These are phyloP conservation scores for Hanseniaspora guilliermondii DNA, from an alignment of 805 yeast genomes.

Conservation along the genomic window DNA sequence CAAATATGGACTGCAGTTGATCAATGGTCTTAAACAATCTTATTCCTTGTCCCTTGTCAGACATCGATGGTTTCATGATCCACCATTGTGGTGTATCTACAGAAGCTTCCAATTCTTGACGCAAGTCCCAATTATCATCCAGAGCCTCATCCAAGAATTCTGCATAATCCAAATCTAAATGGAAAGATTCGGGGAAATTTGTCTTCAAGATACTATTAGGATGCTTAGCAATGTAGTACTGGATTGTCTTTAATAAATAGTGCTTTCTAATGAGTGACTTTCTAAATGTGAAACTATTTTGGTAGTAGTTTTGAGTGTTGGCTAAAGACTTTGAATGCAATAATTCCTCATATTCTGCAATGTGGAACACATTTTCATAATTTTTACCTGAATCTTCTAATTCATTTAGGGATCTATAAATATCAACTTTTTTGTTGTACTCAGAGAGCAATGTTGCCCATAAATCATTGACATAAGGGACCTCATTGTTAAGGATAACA, in stretches of 20 bases:
- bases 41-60: constrained; percentile 94
- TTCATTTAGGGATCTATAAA: constrained; percentile 23
- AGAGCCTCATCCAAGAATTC: constrained; percentile 88
- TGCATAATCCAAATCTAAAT: constrained; percentile 84
- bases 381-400: background rate
- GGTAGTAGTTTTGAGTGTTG: constrained; percentile 39
- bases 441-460: background rate
- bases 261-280: constrained; percentile 88
- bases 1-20: constrained; percentile 71
- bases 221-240: constrained; percentile 57
- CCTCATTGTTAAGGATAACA: constrained; percentile 12
- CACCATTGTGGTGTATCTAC: constrained; percentile 45
- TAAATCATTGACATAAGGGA: constrained; percentile 11
- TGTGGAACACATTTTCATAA: constrained; percentile 45
- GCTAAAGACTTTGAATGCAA: constrained; percentile 27
- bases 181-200: constrained; percentile 64
- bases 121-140: constrained; percentile 81
- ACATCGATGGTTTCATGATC: constrained; percentile 94
- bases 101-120: constrained; percentile 55
- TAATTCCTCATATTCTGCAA: constrained; percentile 78
- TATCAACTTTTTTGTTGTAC: constrained; percentile 17
- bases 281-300: constrained; percentile 75
- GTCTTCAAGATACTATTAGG: constrained; percentile 48
- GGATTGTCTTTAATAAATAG: constrained; percentile 74
- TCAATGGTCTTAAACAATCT: constrained; percentile 65